These are phyloP conservation scores for Alternaria ventricosa DNA, from an alignment of 2,329 filamentous ascomycete species.

Conservation along the genomic window DNA sequence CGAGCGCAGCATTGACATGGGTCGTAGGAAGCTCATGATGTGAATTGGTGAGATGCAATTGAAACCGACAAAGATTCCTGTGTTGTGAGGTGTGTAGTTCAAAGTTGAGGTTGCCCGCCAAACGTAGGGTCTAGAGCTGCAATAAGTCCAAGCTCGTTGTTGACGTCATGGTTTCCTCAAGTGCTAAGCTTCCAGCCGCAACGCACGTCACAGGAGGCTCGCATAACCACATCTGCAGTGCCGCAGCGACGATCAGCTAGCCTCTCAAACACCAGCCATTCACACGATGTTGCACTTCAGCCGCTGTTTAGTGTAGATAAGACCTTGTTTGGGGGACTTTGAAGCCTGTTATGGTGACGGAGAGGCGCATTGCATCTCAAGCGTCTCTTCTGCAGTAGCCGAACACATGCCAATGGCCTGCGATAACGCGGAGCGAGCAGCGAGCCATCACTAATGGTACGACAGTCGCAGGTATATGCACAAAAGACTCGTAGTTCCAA, in stretches of 20 bases:
- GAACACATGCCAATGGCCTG: background rate
- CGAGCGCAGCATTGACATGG: constrained; percentile 37
- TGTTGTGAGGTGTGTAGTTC: background rate
- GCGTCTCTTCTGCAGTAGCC: background rate
- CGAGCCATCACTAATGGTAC: background rate
- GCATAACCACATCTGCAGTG: constrained; percentile 2
- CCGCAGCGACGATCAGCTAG: constrained; percentile 2
- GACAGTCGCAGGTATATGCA: background rate
- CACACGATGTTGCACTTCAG: background rate
- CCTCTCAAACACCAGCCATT: background rate
- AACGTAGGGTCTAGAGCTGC: constrained; percentile 1
- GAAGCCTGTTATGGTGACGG: background rate
- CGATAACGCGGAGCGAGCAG: background rate
- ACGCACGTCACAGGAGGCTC: constrained; percentile 9
- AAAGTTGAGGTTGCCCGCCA: background rate
- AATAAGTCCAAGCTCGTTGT: constrained; percentile 5
- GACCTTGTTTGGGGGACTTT: background rate
- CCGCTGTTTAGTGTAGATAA: background rate
- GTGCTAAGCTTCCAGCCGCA: background rate
- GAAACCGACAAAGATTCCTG: constrained; percentile 5
- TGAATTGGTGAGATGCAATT: background rate
- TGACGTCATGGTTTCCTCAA: constrained; percentile 12
- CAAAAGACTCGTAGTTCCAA: background rate
- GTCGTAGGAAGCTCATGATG: constrained; percentile 43
- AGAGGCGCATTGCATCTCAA: background rate